These are phyloP conservation scores for Penicillium samsonianum DNA, from an alignment of 495 filamentous ascomycete species.

Conservation along the genomic window DNA sequence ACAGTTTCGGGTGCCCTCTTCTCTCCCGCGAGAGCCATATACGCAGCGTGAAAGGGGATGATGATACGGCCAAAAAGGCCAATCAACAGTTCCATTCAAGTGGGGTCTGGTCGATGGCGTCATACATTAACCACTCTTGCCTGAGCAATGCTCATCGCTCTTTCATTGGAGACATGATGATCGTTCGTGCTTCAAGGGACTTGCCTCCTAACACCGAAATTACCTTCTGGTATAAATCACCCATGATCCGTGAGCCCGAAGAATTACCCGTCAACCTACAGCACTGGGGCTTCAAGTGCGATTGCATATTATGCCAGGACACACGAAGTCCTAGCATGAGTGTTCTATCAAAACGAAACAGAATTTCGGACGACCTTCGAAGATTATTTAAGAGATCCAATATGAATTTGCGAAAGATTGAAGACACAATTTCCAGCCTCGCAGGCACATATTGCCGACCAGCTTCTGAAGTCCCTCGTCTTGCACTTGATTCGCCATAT, in stretches of 20 bases:
- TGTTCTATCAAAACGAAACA: conserved; percentile 15
- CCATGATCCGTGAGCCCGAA: conserved; percentile 27
- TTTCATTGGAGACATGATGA: conserved; percentile 63
- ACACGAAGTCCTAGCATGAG: conserved; percentile 14
- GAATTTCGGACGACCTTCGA: conserved; percentile 11
- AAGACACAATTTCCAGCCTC: conserved; percentile 21
- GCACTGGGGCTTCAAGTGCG: conserved; percentile 52
- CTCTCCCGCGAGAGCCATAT: conserved; percentile 38
- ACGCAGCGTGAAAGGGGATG: conserved; percentile 1
- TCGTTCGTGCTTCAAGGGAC: conserved; percentile 52
- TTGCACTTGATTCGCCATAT: conserved; percentile 31
- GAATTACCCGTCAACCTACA: conserved; percentile 19
- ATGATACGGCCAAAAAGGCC: conserved; percentile 1
- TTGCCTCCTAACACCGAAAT: conserved; percentile 54
- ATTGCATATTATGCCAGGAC: conserved; percentile 44
- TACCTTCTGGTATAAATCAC: conserved; percentile 36
- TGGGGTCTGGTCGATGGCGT: conserved; percentile 56
- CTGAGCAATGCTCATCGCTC: conserved; percentile 42
- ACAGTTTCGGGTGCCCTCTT: conserved; percentile 51
- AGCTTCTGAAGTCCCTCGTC: conserved; percentile 30
- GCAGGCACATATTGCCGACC: conserved; percentile 34
- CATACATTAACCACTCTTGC: conserved; percentile 60
- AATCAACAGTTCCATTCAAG: conserved; percentile 32
- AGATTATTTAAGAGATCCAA: conserved; percentile 8
- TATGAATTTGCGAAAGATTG: conserved; percentile 16